Base-by-base conservation (phyloP, 2,329 filamentous ascomycete species). In the Sarocladiaceae sp. region DNA sequence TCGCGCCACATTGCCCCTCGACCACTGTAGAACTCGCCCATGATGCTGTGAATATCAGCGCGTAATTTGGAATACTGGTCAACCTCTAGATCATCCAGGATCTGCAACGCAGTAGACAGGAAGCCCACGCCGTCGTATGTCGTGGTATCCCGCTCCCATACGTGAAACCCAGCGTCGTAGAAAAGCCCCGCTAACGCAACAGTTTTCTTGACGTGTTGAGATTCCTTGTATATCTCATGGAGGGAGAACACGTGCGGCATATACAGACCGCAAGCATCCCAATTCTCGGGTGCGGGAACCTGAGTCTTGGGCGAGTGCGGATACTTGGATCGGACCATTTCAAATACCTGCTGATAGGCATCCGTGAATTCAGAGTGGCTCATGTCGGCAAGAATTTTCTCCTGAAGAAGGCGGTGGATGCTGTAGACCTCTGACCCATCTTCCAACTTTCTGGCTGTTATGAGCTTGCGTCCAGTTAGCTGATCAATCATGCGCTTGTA, bases 191-290 rank as follows among this genome's bases (percentile, higher is more conserved):
- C 34, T 6, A 39, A 21, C 10, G 7, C 10, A 7, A 24, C 19
- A 5, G 34, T 20, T 4, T 39, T 21, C n/a, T 19, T 39, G 21
- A 39, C 20, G 16, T 24, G 19, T 7, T 21, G 12, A 15, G 15
- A 24, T 11, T 39, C 34, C 34, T 39, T 39, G 34, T 39, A 39
- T 10, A 39, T 23, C 6, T 19, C 6, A 26, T 39, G 34, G 19
- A 39, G 34, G 10, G 34, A 39, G 34, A 39, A 39, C 3, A 39
- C 34, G 34, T 39, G 34, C n/a, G 34, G 34, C 34, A 39, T 39
- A n/a, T 39, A 39, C 16, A 19, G 23, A 11, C 20, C 34, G n/a
- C 34, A 39, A 7, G 19, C 34, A 10, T 11, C 12, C 34, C 34
- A 39, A 7, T 23, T 39, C 12, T 16, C 20, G 9, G 34, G 34